A percentile compares a stretch with the other conserved stretches of the same genome.
Evolutionary conservation across 2,329 filamentous ascomycete genomes (phyloP).

Genomic region (Nothomitra cinnamomea): DNA sequence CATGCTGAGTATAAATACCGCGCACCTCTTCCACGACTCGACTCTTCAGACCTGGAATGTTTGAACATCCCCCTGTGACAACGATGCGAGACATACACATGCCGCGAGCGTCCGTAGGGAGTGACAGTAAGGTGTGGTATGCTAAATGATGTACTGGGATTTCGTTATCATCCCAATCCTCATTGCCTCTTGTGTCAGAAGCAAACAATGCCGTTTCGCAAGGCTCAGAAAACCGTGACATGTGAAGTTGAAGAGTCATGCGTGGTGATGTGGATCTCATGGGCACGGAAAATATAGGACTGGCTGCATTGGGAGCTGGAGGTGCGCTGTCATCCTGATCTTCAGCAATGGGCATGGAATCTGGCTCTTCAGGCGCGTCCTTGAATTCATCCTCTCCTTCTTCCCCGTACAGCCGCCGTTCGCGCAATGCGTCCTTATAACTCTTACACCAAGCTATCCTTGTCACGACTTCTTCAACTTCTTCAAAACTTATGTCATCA

Average conservation of each 20-base stretch:
- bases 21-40: conserved; percentile 63
- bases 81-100: conserved; percentile 79
- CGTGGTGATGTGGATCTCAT: conserved; percentile 33
- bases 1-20: conserved; percentile 44
- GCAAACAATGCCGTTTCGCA: conserved; percentile 62
- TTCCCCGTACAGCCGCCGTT: conserved; percentile 4
- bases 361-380: neutral
- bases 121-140: conserved; percentile 54
- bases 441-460: conserved; percentile 60
- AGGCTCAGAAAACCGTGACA: conserved; percentile 53
- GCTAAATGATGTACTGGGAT: conserved; percentile 59
- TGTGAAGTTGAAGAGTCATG: conserved; percentile 45
- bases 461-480: conserved; percentile 63
- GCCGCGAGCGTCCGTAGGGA: conserved; percentile 69
- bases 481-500: conserved; percentile 38
- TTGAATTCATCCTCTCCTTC: neutral
- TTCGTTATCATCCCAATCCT: conserved; percentile 72
- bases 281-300: conserved; percentile 26
- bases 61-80: conserved; percentile 66
- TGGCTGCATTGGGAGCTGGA: conserved; percentile 36
- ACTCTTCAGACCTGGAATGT: conserved; percentile 60
- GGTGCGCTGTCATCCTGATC: conserved; percentile 30
- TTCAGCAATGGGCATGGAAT: conserved; percentile 11
- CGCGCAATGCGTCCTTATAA: conserved; percentile 8
- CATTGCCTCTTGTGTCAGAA: conserved; percentile 26